These are phyloP conservation scores for Zopfia rhizophila DNA, from an alignment of 2,329 filamentous ascomycete species.

Conservation along the genomic window DNA sequence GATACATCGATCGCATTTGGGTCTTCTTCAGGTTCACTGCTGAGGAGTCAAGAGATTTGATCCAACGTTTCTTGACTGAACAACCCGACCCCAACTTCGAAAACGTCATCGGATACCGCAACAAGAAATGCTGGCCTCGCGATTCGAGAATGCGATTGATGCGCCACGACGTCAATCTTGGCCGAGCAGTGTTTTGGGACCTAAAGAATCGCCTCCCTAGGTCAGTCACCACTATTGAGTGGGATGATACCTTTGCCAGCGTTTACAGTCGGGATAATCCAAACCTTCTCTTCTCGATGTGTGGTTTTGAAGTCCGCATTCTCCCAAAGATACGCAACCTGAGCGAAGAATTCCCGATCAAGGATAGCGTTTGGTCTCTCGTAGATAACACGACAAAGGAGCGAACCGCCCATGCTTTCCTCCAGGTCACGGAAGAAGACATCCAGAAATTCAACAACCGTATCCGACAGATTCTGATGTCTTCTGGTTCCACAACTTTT, in stretches of 20 bases:
- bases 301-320: slow-evolving; percentile 95
- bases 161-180: slow-evolving; percentile 98
- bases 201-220: slow-evolving; percentile 95
- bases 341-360: slow-evolving; percentile 96
- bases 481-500: slow-evolving; percentile 98
- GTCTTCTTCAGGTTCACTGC: slow-evolving; percentile 94
- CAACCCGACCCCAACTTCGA: slow-evolving; percentile 99
- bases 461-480: slow-evolving; percentile 98
- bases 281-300: slow-evolving; percentile 97
- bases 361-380: slow-evolving; percentile 98
- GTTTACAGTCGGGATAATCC: slow-evolving; percentile 99
- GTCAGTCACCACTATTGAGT: slow-evolving; percentile 96
- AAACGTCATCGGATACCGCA: slow-evolving; percentile 98
- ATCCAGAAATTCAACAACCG: slow-evolving; percentile 99
- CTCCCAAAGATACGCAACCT: slow-evolving; percentile 93
- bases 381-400: slow-evolving; percentile 98
- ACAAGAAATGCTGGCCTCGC: slow-evolving; percentile 99
- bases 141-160: slow-evolving; percentile 98
- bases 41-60: slow-evolving; percentile 93
- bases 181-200: slow-evolving; percentile 98
- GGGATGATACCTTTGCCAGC: slow-evolving; percentile 98
- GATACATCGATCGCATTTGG: slow-evolving; percentile 99
- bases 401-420: slow-evolving; percentile 94
- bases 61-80: slow-evolving; percentile 97
- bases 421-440: slow-evolving; percentile 97